Conservation (phyloP, 805 yeast species). For the Blastobotrys chiropterorum region DNA sequence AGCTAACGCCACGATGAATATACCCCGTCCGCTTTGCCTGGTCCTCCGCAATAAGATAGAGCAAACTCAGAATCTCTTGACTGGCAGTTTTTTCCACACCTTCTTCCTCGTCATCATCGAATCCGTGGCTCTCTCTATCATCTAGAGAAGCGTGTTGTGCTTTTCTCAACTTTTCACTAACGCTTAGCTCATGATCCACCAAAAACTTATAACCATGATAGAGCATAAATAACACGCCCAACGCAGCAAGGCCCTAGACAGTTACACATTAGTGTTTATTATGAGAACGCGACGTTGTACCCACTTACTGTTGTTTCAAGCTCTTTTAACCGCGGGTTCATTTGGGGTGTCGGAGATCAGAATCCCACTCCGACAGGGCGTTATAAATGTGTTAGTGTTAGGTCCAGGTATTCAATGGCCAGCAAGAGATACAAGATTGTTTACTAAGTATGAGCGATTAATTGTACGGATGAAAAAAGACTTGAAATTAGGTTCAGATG, state of each 20-base stretch:
- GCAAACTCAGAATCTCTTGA: constrained; percentile 17
- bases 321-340: neutral
- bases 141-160: too few relatives aligned
- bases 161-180: neutral
- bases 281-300: too few relatives aligned
- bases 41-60: constrained; percentile 22
- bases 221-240: neutral
- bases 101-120: neutral
- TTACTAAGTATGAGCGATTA: too few relatives aligned
- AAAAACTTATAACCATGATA: neutral
- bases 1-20: constrained; percentile 29
- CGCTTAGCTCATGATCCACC: neutral
- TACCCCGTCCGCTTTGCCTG: constrained; percentile 18
- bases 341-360: neutral
- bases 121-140: too few relatives aligned
- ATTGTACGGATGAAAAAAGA: too few relatives aligned
- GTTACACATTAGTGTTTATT: neutral
- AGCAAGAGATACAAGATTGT: too few relatives aligned
- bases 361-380: neutral
- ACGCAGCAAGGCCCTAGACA: neutral
- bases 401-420: too few relatives aligned
- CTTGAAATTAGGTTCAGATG: too few relatives aligned
- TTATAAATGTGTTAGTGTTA: too few relatives aligned
- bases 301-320: neutral
- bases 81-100: neutral